Evolutionary conservation across 2,329 filamentous ascomycete genomes (phyloP).

Genomic region (Colletotrichum simmondsii): DNA sequence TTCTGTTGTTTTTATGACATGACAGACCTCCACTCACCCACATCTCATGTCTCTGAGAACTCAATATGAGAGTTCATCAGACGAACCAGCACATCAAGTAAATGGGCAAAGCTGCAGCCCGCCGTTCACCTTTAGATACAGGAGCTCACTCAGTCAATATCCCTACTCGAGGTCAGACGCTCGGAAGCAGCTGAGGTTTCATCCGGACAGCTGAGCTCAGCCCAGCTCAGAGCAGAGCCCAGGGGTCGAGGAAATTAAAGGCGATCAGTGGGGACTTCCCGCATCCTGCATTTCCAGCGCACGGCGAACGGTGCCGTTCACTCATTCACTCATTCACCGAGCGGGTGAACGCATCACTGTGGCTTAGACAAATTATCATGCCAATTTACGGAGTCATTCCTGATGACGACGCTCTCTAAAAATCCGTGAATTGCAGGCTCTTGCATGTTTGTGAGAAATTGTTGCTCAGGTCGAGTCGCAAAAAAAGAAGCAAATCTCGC

Average conservation of each 20-base stretch:
- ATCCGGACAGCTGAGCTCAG: background rate
- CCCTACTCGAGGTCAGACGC: no score
- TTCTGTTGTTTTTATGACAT: background rate
- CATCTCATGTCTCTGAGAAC: background rate
- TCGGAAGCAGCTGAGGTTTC: background rate
- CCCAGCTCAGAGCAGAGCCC: background rate
- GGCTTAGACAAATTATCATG: background rate
- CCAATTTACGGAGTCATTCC: no score
- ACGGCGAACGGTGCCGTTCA: background rate
- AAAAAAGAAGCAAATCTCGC: background rate
- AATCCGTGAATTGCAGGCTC: background rate
- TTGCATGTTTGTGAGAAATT: background rate
- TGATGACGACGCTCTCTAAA: background rate
- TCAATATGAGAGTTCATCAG: background rate
- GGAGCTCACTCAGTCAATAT: background rate
- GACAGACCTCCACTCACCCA: background rate
- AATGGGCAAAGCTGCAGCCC: background rate
- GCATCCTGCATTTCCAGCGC: conserved; percentile 6
- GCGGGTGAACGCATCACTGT: background rate
- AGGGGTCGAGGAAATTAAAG: conserved; percentile 29
- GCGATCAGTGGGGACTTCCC: conserved; percentile 32
- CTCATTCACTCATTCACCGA: background rate
- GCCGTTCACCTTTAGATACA: background rate
- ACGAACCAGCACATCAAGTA: background rate
- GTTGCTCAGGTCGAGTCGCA: background rate